Percentiles rank a stretch among this genome's conserved stretches.
phyloP scores from a whole-genome alignment of 768 basidiomycete species.

The Postia placenta region DNA sequence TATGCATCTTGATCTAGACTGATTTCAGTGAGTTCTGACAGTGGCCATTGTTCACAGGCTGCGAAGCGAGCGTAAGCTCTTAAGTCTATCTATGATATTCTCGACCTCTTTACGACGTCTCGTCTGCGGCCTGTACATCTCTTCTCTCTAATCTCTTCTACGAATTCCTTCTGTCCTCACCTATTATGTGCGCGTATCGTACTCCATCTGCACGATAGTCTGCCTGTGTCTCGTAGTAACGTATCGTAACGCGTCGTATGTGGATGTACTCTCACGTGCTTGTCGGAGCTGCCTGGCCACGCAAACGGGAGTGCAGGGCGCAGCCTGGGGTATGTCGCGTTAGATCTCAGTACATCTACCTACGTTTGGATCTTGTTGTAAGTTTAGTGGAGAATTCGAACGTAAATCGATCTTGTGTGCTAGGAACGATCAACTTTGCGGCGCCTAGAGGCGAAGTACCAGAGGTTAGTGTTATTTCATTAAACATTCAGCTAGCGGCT shows the following conservation, averaged over 20 bases:
- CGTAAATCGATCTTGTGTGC: neutral
- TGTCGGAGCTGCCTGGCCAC: neutral
- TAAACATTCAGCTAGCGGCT: no score
- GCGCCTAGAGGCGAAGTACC: no score
- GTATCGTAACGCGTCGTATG: no score
- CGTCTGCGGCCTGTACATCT: slow-evolving; percentile 3
- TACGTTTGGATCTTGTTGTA: slow-evolving; percentile 2
- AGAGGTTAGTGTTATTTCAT: no score
- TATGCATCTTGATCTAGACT: no score
- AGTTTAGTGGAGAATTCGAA: neutral
- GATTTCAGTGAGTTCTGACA: no score
- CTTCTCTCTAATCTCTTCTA: neutral
- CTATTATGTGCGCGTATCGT: neutral
- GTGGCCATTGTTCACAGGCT: no score
- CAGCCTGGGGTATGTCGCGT: neutral
- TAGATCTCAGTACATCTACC: slow-evolving; percentile 1
- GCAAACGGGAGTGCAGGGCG: no score
- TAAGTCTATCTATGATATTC: no score
- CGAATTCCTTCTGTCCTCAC: neutral
- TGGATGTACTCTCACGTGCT: slow-evolving; percentile 4
- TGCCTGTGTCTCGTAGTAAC: neutral
- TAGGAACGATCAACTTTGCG: no score
- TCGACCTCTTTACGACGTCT: neutral
- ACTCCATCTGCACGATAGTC: neutral
- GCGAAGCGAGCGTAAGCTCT: neutral